phyloP scores from a whole-genome alignment of 2,329 filamentous ascomycete species.

The Aspergillus niger region DNA sequence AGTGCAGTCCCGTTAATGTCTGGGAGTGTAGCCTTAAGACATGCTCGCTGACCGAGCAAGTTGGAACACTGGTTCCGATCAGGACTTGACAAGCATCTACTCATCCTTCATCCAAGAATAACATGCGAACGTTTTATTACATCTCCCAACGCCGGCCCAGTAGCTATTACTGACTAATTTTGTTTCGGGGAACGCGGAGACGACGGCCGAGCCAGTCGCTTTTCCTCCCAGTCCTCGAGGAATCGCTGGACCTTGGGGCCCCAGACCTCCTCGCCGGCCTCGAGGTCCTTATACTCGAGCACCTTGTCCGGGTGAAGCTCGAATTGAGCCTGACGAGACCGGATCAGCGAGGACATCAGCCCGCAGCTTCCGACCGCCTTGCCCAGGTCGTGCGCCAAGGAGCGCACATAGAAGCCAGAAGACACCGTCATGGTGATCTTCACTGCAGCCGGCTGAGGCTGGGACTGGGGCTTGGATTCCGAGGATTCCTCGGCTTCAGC shows the following conservation, averaged over 20 bases:
- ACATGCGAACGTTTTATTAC: not conserved
- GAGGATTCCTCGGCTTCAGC: not conserved
- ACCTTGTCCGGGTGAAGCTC: constrained; percentile 69
- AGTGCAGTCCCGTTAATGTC: constrained; percentile 3
- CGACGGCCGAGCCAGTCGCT: constrained; percentile 30
- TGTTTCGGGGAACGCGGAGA: not conserved
- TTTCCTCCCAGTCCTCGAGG: constrained; percentile 55
- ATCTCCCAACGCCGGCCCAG: not conserved
- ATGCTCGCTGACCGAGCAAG: no score
- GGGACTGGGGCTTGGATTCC: constrained; percentile 6
- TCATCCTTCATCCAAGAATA: not conserved
- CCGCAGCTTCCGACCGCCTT: constrained; percentile 77
- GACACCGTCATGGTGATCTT: constrained; percentile 88
- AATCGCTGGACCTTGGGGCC: constrained; percentile 68
- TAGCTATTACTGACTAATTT: not conserved
- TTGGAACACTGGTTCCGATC: not conserved
- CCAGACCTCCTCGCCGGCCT: constrained; percentile 78
- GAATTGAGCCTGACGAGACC: constrained; percentile 81
- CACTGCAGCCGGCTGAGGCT: constrained; percentile 64
- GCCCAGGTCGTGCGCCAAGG: constrained; percentile 88
- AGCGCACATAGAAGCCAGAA: constrained; percentile 95
- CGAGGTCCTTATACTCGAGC: constrained; percentile 75
- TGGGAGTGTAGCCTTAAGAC: not conserved
- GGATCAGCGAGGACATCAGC: constrained; percentile 81
- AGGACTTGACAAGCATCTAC: no score